Evolutionary conservation across 2,329 filamentous ascomycete genomes (phyloP).

Genomic region (Sporothrix brunneoviolacea): DNA sequence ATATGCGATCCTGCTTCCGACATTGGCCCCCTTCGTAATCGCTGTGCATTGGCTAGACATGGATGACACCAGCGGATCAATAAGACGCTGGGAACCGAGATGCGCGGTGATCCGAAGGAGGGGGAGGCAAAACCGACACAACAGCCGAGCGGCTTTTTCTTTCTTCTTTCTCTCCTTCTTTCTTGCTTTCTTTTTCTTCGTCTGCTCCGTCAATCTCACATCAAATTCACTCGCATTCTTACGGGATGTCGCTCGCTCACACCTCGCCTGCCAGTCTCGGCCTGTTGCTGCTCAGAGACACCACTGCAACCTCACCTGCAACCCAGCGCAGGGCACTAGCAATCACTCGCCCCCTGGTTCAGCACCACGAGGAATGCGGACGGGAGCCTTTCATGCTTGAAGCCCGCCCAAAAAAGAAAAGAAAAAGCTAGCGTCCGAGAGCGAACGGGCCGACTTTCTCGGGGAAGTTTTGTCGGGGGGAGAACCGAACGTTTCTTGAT

Average conservation of each 20-base stretch:
- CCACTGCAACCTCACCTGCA: background rate
- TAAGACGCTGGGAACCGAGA: slow-evolving; percentile 3
- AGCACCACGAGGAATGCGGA: no score
- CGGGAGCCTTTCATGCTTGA: no score
- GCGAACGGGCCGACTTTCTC: background rate
- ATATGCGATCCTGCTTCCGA: background rate
- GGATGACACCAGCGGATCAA: no score
- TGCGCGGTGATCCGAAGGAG: background rate
- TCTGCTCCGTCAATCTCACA: no score
- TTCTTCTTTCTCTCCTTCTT: background rate
- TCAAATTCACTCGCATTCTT: no score
- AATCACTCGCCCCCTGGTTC: no score
- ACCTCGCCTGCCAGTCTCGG: no score
- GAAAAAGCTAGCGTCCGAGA: background rate
- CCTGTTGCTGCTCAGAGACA: background rate
- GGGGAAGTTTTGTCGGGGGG: no score
- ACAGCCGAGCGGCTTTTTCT: slow-evolving; percentile 1
- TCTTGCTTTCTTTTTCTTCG: background rate
- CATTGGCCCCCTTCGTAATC: background rate
- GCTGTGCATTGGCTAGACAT: slow-evolving; percentile 1
- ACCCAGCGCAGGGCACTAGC: no score
- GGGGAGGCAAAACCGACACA: background rate
- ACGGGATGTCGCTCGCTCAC: no score
- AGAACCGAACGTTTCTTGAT: background rate
- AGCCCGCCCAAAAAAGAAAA: background rate